Base-by-base conservation (phyloP, 371 early-diverging fungal species). In the Phascolomyces articulosus region DNA sequence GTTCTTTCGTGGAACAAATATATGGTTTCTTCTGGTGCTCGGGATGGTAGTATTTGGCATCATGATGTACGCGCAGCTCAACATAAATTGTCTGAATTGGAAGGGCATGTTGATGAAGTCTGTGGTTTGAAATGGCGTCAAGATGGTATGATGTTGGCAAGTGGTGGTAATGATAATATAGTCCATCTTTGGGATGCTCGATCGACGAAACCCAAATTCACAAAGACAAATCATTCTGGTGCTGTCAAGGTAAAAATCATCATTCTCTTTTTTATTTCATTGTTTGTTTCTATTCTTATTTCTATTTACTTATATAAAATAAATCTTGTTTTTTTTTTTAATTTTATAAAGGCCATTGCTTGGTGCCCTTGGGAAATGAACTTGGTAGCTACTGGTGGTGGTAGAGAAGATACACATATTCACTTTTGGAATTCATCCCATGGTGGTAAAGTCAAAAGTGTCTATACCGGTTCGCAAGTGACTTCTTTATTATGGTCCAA, bases 321-420 rank as follows among this genome's bases (percentile, higher is more conserved):
- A 40, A 21, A 40, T 7, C 16, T 47, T 29, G 24, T 58, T 53
- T 27, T 41, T 27, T 49, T 31, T 29, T 58, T 44, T 38, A 41
- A 23, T n/a, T 72, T 34, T 27, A 41, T 26, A n/a, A 72, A 95
- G 91, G 99, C 99, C 0, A 66, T 99, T 27, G 96, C 96, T 4
- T 99, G 99, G 99, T 97, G 98, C 73, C 99, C 99, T n/a, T 98
- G 97, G 97, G 93, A 92, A 63, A 82, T 78, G 21, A 91, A 92
- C 61, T 67, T 96, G 27, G 84, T 99, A 23, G 99, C 98, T 2
- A 92, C 96, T 0, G 99, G 99, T 40, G 99, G 99, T 56, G 99
- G 99, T 28, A 85, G 95, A 4, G 79, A 89, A 66, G 99, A 99
- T 69, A 90, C 91, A 54, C 89, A 88, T 21, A 95, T 99, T 47